phyloP scores from a whole-genome alignment of 805 yeast genomes.

The Cyberlindnera galapagoensis region DNA sequence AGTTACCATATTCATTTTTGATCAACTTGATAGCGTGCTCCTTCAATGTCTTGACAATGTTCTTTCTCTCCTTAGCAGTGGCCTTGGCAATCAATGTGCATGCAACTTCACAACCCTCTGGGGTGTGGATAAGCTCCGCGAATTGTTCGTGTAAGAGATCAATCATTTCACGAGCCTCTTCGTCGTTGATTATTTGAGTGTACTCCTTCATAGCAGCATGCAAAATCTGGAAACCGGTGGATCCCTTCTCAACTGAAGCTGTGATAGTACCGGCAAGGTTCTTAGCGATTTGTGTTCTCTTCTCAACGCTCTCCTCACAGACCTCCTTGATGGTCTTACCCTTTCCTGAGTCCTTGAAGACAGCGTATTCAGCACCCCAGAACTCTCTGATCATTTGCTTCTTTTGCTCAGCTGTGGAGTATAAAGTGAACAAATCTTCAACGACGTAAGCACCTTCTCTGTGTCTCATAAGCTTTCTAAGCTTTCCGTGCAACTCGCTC shows the following conservation, averaged over 20 bases:
- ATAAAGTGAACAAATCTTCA: slow-evolving; percentile 84
- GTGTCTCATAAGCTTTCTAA: slow-evolving; percentile 90
- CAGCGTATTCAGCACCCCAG: slow-evolving; percentile 94
- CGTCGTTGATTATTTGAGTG: slow-evolving; percentile 59
- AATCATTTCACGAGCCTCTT: slow-evolving; percentile 72
- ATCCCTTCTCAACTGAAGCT: slow-evolving; percentile 91
- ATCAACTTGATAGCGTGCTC: slow-evolving; percentile 71
- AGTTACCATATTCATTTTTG: slow-evolving; percentile 80
- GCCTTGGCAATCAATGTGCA: slow-evolving; percentile 73
- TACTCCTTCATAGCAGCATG: slow-evolving; percentile 96
- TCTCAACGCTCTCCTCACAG: slow-evolving; percentile 63
- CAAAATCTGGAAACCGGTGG: slow-evolving; percentile 90
- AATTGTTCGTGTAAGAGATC: slow-evolving; percentile 81
- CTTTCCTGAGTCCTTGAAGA: slow-evolving; percentile 71
- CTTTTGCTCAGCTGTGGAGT: slow-evolving; percentile 78
- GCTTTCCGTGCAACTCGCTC: slow-evolving; percentile 83
- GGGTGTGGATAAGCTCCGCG: slow-evolving; percentile 93
- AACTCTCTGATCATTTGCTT: slow-evolving; percentile 91
- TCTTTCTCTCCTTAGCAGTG: slow-evolving; percentile 87
- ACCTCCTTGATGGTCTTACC: slow-evolving; percentile 60
- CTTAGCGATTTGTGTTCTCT: slow-evolving; percentile 63
- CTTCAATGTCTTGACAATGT: slow-evolving; percentile 63
- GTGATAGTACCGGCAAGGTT: slow-evolving; percentile 79
- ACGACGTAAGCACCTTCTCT: slow-evolving; percentile 97
- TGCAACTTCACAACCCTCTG: slow-evolving; percentile 92